Base-by-base conservation (phyloP, 1,284 basidiomycete species). In the Naganishia cerealis region DNA sequence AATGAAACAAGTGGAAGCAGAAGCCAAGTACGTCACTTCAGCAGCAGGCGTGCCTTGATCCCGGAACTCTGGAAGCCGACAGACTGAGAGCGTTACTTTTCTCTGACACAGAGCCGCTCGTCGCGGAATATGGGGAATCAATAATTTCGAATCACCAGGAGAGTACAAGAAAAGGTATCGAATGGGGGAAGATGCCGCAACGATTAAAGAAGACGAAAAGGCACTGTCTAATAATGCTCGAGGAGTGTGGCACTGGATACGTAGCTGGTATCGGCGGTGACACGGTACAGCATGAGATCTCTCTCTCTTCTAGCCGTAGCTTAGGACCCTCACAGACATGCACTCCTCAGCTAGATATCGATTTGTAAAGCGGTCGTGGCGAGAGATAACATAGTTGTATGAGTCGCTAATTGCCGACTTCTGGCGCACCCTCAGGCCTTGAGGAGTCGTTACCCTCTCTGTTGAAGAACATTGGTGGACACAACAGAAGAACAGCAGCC, bases 161-260 rank as follows among this genome's bases (percentile, higher is more conserved):
- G 88, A 91, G 67, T 94, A 90, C 78, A 94, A 94, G 79, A 86
- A 85, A 43, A 84, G 90, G 55, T 75, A 80, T 71, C 76, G 77
- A 56, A 67, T 66, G 1, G 67, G 57, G 18, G 67, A 69, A 38
- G 67, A 65, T 39, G 57, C 21, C 12, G n/a, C 56, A 3, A 56
- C n/a, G 9, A 24, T 36, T 13, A 40, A 67, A 46, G 38, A 24
- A 38, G 38, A 52, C 15, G 36, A 12, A 12, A 36, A 40, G 26
- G 54, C 21, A 3, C 33, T 18, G 61, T 12, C 29, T 40, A 38
- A 29, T 9, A 36, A 54, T 29, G 39, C 50, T 15, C n/a, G 33
- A 21, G 61, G 61, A n/a, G 16, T 68, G 1, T 68, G 67, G 67
- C 46, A 46, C 2, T 63, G 59, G 67, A 48, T 68, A 10, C 61